phyloP scores from a whole-genome alignment of 768 basidiomycete genomes.

The Pleurotus cornucopiae region DNA sequence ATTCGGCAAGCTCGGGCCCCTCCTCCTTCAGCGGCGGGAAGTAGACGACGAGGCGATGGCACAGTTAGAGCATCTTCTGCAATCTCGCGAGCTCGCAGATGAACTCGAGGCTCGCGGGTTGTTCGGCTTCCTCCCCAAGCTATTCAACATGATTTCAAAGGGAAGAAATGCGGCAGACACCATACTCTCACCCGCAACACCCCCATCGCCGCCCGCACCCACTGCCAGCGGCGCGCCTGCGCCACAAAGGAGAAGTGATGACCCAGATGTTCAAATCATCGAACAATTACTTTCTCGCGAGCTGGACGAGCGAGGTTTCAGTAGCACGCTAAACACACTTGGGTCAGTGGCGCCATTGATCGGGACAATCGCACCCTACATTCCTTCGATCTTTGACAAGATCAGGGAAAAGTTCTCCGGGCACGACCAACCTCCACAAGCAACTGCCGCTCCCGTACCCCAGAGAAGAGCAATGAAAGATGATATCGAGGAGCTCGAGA shows the following conservation, averaged over 20 bases:
- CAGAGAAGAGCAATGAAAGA: not conserved
- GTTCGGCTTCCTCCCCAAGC: not conserved
- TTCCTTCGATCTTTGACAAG: no score
- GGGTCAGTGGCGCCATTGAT: no score
- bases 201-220: not conserved
- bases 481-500: conserved; percentile 3
- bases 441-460: not conserved
- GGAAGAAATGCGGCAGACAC: not conserved
- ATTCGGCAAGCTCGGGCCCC: not conserved
- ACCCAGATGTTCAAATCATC: no score
- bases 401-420: no score
- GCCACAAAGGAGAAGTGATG: no score
- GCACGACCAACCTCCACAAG: no score
- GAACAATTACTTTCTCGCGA: no score
- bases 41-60: not conserved
- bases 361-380: no score
- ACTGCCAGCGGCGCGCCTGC: no score
- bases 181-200: not conserved
- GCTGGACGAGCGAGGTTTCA: no score
- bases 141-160: not conserved
- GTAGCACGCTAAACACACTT: no score
- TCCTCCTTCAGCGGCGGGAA: not conserved
- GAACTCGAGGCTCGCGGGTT: not conserved
- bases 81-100: not conserved
- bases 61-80: not conserved